A percentile compares a stretch with the other conserved stretches of the same genome.
phyloP scores from a whole-genome alignment of 441 rosid species.

The Populus hybrid region DNA sequence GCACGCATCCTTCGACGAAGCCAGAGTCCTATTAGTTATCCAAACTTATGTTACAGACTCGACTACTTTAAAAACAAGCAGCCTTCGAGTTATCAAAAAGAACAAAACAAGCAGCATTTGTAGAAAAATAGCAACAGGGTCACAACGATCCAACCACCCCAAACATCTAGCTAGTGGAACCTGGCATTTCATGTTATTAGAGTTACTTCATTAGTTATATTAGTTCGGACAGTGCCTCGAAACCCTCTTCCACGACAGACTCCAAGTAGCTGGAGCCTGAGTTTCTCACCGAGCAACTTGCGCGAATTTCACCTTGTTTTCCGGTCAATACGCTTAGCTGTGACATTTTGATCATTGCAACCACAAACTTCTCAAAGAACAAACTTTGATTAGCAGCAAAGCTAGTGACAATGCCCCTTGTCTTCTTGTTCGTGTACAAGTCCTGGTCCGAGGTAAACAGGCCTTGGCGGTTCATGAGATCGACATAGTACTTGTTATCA shows the following conservation, averaged over 20 bases:
- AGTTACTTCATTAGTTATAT: too few species aligned
- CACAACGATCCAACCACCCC: background rate
- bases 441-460: slow-evolving; percentile 88
- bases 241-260: slow-evolving; percentile 45
- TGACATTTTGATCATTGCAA: slow-evolving; percentile 69
- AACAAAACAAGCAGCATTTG: too few species aligned
- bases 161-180: background rate
- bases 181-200: background rate
- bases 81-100: background rate
- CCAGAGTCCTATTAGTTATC: background rate
- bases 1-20: background rate
- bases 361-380: slow-evolving; percentile 61
- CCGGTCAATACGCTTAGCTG: slow-evolving; percentile 65
- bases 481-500: slow-evolving; percentile 78
- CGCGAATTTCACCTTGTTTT: slow-evolving; percentile 58
- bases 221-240: slow-evolving; percentile 18
- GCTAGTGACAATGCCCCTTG: slow-evolving; percentile 55
- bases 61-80: background rate
- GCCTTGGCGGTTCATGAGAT: slow-evolving; percentile 81
- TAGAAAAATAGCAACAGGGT: background rate
- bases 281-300: slow-evolving; percentile 65
- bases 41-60: background rate
- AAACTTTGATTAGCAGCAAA: slow-evolving; percentile 50
- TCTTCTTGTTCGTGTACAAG: slow-evolving; percentile 50
- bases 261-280: slow-evolving; percentile 28